Evolutionary conservation across 371 early-diverging fungal genomes (phyloP), one percentile per base, ranked within the genome.

Genomic region (Haplosporangium sp.): DNA sequence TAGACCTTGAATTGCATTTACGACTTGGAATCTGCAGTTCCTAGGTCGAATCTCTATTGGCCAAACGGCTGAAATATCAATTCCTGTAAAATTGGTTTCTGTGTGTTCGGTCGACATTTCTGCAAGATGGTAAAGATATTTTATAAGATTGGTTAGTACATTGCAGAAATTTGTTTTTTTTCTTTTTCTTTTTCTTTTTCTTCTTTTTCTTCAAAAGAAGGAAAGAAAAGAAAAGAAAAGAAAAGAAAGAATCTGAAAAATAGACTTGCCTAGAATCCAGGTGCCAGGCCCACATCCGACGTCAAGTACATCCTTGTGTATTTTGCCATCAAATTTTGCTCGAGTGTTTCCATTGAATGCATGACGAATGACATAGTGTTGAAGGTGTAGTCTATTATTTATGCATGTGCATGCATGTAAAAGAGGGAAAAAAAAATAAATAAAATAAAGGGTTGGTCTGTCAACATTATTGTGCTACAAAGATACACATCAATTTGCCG

Each of bases 51-150:
- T 81, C 52, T 81, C 81, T 53, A 75, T 81, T 10, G 90, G 90
- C 73, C 89, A 90, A 53, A 88, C 77, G 38, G 85, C 85, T 17
- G 85, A 84, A 60, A 89, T 86, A 58, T 90, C 90, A 50, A 90
- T 79, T 8, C 88, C 90, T 37, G 83, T 78, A 39, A 88, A 87
- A 60, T 90, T 79, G 63, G 86, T 84, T 11, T 84, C 82, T 17
- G 89, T 88, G 64, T 84, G 85, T 52, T 88, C 89, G 17, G 89
- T 90, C 4, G 88, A 86, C 67, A 88, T 81, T 67, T 90, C 90
- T 87, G 84, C 65, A 60, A 1, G 35, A 35, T 39, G 39, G 8
- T 11, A 65, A 27, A 35, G 60, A 48, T n/a, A 58, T 42, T 35
- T n/a, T 27, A 27, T 27, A 27, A 27, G 27, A 27, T 45, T 10